These are phyloP conservation scores for Aspergillus intermedius DNA, from an alignment of 2,329 filamentous ascomycete genomes.

Conservation along the genomic window DNA sequence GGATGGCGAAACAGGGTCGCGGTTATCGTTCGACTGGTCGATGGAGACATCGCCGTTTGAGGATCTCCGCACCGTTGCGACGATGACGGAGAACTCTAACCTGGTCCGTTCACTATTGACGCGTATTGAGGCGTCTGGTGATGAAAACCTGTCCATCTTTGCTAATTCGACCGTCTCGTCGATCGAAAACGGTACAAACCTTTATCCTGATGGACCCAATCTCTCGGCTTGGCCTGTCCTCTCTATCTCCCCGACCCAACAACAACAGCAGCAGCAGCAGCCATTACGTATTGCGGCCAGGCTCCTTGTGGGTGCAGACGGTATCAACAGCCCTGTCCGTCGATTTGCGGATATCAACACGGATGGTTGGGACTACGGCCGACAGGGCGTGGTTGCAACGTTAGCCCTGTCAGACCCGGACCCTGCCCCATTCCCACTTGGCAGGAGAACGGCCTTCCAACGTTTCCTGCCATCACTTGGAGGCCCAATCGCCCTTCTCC, in stretches of 20 bases:
- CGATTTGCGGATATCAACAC: conserved; percentile 80
- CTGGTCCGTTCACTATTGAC: conserved; percentile 70
- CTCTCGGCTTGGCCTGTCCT: conserved; percentile 84
- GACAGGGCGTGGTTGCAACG: conserved; percentile 87
- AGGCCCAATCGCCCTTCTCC: conserved; percentile 85
- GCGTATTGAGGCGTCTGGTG: conserved; percentile 62
- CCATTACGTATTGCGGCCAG: conserved; percentile 64
- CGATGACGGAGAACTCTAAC: conserved; percentile 95
- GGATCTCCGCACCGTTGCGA: conserved; percentile 65
- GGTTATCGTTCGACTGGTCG: conserved; percentile 80
- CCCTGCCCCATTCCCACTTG: conserved; percentile 22
- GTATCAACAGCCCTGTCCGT: conserved; percentile 88
- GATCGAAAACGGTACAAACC: conserved; percentile 67
- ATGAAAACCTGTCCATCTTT: conserved; percentile 56
- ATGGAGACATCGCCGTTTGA: conserved; percentile 40
- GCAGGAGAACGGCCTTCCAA: conserved; percentile 77
- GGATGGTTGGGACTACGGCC: conserved; percentile 86
- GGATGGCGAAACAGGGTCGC: conserved; percentile 84
- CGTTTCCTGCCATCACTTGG: conserved; percentile 74
- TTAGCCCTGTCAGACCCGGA: conserved; percentile 57
- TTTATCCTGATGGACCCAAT: conserved; percentile 63
- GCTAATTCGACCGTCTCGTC: conserved; percentile 70
- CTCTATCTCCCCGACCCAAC: conserved; percentile 54
- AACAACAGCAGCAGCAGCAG: neutral
- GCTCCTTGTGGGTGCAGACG: conserved; percentile 85